Conservation (phyloP, 306 rosid species). For the Quercus mongolica region DNA sequence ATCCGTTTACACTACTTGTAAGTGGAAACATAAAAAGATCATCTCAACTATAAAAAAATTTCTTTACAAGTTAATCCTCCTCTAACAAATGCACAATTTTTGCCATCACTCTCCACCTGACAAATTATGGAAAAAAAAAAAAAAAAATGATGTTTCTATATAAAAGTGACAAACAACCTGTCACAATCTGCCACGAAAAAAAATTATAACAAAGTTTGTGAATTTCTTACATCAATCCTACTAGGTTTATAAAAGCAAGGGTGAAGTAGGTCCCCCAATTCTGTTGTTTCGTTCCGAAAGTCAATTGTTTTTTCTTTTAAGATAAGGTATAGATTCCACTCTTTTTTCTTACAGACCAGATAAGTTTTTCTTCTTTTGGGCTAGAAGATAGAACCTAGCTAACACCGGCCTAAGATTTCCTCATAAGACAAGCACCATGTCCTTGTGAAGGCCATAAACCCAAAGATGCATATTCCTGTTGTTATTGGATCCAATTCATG, state of each 20-base stretch:
- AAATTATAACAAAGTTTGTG: too few species aligned
- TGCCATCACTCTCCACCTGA: too few species aligned
- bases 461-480: not conserved
- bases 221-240: too few species aligned
- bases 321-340: constrained; percentile 43
- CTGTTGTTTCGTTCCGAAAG: constrained; percentile 20
- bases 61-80: not conserved
- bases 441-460: constrained; percentile 1
- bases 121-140: too few species aligned
- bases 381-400: constrained; percentile 15
- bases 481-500: not conserved
- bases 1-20: too few species aligned
- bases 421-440: constrained; percentile 16
- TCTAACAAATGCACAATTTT: not conserved
- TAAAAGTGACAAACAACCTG: too few species aligned
- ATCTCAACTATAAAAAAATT: not conserved
- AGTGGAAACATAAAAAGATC: too few species aligned
- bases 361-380: not conserved
- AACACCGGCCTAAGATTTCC: constrained; percentile 26
- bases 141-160: fast-evolving
- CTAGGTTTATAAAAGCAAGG: not conserved
- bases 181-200: not conserved
- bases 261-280: not conserved
- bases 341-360: not conserved
- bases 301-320: not conserved